Conservation (phyloP, 257 asterid genomes). For the Asclepias syriaca region DNA sequence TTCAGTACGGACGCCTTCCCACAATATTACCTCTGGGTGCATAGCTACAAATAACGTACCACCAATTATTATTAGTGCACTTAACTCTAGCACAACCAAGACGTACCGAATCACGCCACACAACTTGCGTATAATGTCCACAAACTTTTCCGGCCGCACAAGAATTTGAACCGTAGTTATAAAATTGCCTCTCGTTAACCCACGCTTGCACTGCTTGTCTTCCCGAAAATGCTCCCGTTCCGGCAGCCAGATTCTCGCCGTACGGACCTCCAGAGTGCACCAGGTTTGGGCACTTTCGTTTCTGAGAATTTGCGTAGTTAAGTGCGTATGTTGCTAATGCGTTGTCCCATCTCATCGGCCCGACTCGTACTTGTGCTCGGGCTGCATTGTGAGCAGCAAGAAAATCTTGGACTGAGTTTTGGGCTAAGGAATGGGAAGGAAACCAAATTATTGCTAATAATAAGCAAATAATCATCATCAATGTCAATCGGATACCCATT, state of each 20-base stretch:
- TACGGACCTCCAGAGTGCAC: conserved; percentile 33
- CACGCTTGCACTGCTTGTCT: conserved; percentile 30
- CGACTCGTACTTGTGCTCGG: conserved; percentile 28
- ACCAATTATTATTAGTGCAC: conserved; percentile 12
- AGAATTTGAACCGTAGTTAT: conserved; percentile 21
- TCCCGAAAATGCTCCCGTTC: conserved; percentile 24
- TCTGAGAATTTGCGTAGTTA: conserved; percentile 30
- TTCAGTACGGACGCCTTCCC: conserved; percentile 16
- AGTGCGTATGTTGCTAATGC: conserved; percentile 36
- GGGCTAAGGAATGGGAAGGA: neutral
- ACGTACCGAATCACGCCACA: conserved; percentile 14
- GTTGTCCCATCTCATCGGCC: conserved; percentile 42
- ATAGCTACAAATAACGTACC: conserved; percentile 22
- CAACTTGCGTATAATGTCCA: conserved; percentile 22
- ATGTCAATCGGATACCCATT: neutral
- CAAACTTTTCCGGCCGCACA: conserved; percentile 22
- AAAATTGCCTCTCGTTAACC: conserved; percentile 31
- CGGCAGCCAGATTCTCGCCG: conserved; percentile 45
- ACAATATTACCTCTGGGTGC: conserved; percentile 15
- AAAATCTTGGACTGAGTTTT: conserved; percentile 16
- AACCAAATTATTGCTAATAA: no score
- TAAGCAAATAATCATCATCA: neutral
- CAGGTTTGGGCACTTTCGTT: conserved; percentile 30
- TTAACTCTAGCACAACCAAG: conserved; percentile 22
- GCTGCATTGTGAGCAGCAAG: conserved; percentile 36